Evolutionary conservation across 2,329 filamentous ascomycete genomes (phyloP).

Genomic region (Xylaria polymorpha): DNA sequence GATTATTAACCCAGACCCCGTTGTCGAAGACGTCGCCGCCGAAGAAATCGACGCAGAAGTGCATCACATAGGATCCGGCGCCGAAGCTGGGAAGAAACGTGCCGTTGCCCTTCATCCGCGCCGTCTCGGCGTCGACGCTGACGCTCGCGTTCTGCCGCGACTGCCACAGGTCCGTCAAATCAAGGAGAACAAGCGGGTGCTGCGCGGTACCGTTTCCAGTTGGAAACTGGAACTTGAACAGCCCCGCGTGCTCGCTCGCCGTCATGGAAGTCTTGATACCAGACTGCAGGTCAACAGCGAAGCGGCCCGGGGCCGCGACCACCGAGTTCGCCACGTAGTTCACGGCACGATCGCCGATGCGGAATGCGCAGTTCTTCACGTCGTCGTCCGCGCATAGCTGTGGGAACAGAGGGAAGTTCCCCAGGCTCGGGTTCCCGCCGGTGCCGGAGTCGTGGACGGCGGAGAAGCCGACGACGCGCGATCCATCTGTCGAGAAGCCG

Average conservation of each 20-base stretch:
- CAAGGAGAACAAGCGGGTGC: slow-evolving; percentile 66
- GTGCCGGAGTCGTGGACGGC: slow-evolving; percentile 59
- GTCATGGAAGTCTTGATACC: slow-evolving; percentile 70
- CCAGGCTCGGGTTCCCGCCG: slow-evolving; percentile 58
- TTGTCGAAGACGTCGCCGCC: slow-evolving; percentile 54
- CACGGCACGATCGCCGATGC: slow-evolving; percentile 58
- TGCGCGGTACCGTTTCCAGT: slow-evolving; percentile 20
- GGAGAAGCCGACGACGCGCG: slow-evolving; percentile 63
- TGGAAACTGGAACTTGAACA: slow-evolving; percentile 72
- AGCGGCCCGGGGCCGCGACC: slow-evolving; percentile 65
- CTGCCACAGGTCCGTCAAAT: slow-evolving; percentile 69
- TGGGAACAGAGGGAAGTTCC: slow-evolving; percentile 61
- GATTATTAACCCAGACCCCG: slow-evolving; percentile 56
- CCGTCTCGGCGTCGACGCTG: slow-evolving; percentile 60
- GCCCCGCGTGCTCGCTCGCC: slow-evolving; percentile 67
- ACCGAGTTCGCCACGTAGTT: slow-evolving; percentile 56
- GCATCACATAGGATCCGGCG: slow-evolving; percentile 65
- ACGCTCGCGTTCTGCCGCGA: slow-evolving; percentile 62
- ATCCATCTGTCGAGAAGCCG: slow-evolving; percentile 60
- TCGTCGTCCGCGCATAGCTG: slow-evolving; percentile 58
- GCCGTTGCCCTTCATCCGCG: slow-evolving; percentile 67
- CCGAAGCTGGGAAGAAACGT: slow-evolving; percentile 72
- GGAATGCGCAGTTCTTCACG: slow-evolving; percentile 67
- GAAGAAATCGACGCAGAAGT: slow-evolving; percentile 71
- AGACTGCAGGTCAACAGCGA: slow-evolving; percentile 65